Evolutionary conservation across 2,329 filamentous ascomycete species (phyloP), one percentile per base, ranked within the genome.

Genomic region (Ilyonectria sp.): DNA sequence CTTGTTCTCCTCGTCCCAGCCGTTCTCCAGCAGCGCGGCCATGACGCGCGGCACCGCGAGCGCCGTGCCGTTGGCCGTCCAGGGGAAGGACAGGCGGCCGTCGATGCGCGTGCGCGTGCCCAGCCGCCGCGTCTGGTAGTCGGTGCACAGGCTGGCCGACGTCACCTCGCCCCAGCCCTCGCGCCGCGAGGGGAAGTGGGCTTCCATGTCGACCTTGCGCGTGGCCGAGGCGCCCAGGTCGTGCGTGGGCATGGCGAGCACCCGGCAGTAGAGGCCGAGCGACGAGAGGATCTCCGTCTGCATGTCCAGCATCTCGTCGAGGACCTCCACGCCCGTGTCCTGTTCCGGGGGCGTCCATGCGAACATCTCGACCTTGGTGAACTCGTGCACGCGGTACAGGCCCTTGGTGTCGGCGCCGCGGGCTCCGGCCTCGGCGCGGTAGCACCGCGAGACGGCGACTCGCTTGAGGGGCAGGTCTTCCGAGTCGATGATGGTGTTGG

Each of bases 281-380:
- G 89, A 88, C 2, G 85, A 84, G 13, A 98, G 85, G 62, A 99
- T 95, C 77, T 96, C 92, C 2, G 89, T 92, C 82, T 99, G 96
- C 60, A 98, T 92, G 67, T 90, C 88, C 58, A 98, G 84, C 86
- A 99, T 94, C 81, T 98, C 94, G 57, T 93, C 85, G 79, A 97
- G 97, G 13, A 95, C 75, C 0, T 87, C 83, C 8, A 86, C 83
- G 0, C 90, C 84, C 46, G 80, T 77, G 35, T 76, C 78, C 2
- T 75, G 64, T 60, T 89, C 86, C 1, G 93, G 90, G 33, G 86
- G 75, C 5, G 94, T 92, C 96, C 96, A 99, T 0, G 93, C 94
- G 79, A 99, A 98, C 86, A 99, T 91, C 81, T 99, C 96, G 0
- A 99, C 95, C 80, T 99, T 99, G 31, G 94, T 97, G 82, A 99